Evolutionary conservation across 1,139 yeast species (phyloP).

Genomic region (Sugiyamaella novakii): DNA sequence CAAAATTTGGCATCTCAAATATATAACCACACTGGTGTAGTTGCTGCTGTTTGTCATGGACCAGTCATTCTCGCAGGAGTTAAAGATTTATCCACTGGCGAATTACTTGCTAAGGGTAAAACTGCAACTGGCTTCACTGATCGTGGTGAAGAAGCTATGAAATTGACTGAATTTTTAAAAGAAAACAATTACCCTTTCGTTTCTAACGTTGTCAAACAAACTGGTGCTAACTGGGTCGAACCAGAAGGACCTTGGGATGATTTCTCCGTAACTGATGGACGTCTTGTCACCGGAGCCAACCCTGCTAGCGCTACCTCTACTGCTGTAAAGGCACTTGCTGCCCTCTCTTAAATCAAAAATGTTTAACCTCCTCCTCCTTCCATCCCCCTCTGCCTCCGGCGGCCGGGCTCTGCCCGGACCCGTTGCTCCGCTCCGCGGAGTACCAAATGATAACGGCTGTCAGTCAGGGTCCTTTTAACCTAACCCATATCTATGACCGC

Average conservation of each 20-base stretch:
- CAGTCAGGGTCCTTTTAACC: too few relatives aligned
- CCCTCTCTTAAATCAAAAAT: constrained; percentile 5
- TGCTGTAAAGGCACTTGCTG: constrained; percentile 44
- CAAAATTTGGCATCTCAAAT: constrained; percentile 51
- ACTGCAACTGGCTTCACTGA: constrained; percentile 64
- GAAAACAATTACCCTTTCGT: constrained; percentile 39
- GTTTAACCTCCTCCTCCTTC: not conserved
- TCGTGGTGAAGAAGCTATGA: constrained; percentile 51
- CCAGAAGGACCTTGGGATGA: constrained; percentile 59
- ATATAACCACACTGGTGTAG: constrained; percentile 55
- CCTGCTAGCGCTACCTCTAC: constrained; percentile 61
- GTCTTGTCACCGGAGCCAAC: constrained; percentile 62
- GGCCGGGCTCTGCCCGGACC: not conserved
- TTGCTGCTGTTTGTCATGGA: constrained; percentile 70
- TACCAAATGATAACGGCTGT: too few relatives aligned
- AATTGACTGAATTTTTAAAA: constrained; percentile 45
- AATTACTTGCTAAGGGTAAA: constrained; percentile 53
- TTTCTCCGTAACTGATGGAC: constrained; percentile 55
- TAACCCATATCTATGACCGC: too few relatives aligned
- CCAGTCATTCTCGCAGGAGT: constrained; percentile 57
- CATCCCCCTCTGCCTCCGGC: not conserved
- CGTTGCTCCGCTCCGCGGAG: not conserved
- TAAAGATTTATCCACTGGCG: constrained; percentile 48
- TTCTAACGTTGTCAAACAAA: constrained; percentile 10
- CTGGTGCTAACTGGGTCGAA: constrained; percentile 47